These are phyloP conservation scores for Leccinum fibrillosum DNA, from an alignment of 768 basidiomycete species.

Conservation along the genomic window DNA sequence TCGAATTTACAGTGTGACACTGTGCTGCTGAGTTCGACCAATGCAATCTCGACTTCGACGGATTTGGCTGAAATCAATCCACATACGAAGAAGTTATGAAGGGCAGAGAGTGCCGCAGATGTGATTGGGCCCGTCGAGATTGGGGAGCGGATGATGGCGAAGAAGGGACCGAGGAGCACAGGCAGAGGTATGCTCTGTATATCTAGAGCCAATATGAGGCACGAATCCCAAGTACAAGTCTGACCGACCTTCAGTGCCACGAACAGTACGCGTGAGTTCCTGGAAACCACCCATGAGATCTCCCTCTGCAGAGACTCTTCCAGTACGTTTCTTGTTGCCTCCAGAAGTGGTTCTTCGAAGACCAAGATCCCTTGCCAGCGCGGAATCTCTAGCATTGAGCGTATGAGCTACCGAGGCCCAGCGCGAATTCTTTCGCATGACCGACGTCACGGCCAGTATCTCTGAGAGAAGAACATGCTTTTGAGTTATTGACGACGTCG, in stretches of 20 bases:
- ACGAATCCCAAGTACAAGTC: slow-evolving; percentile 5
- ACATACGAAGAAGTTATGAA: slow-evolving; percentile 85
- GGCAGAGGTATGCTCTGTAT: slow-evolving; percentile 54
- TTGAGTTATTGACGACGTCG: slow-evolving; percentile 40
- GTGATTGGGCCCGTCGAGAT: slow-evolving; percentile 97
- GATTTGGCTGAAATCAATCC: slow-evolving; percentile 63
- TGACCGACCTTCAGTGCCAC: slow-evolving; percentile 60
- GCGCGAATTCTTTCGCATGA: slow-evolving; percentile 97
- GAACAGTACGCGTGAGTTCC: slow-evolving; percentile 72
- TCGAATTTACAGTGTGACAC: slow-evolving; percentile 98
- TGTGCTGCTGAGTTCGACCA: slow-evolving; percentile 82
- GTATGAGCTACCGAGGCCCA: slow-evolving; percentile 81
- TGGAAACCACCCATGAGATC: slow-evolving; percentile 91
- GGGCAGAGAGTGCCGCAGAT: slow-evolving; percentile 83
- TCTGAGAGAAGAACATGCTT: slow-evolving; percentile 87
- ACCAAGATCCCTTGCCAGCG: slow-evolving; percentile 71
- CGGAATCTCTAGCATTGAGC: slow-evolving; percentile 58
- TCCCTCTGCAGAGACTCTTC: slow-evolving; percentile 63
- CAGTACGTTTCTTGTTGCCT: slow-evolving; percentile 39
- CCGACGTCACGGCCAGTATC: slow-evolving; percentile 85
- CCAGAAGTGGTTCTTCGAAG: slow-evolving; percentile 59
- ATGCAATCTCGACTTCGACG: slow-evolving; percentile 55
- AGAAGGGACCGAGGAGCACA: slow-evolving; percentile 79
- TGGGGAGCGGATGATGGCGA: slow-evolving; percentile 89
- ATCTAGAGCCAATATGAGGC: slow-evolving; percentile 44